Conservation (phyloP, 2,329 filamentous ascomycete genomes). For the Trichophyton schoenleinii region DNA sequence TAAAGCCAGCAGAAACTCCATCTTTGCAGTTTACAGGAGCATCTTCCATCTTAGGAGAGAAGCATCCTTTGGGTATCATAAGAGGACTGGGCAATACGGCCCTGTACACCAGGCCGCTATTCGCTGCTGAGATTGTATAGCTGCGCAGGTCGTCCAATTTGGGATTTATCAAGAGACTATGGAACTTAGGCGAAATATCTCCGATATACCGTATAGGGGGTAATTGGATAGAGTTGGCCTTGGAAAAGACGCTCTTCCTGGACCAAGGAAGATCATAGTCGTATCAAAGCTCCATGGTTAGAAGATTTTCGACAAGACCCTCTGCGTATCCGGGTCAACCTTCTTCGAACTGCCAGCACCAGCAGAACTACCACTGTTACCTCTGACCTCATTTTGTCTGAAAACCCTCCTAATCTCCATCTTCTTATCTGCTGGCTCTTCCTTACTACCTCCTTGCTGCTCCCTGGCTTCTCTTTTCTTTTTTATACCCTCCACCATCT, state of each 20-base stretch:
- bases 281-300: slow-evolving; percentile 12
- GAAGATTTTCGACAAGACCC: slow-evolving; percentile 37
- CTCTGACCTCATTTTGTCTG: slow-evolving; percentile 31
- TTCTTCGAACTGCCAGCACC: slow-evolving; percentile 16
- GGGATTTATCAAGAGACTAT: neutral
- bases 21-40: too few species aligned
- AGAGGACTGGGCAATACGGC: too few species aligned
- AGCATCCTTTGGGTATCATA: too few species aligned
- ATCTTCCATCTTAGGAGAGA: too few species aligned
- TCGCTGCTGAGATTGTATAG: too few species aligned
- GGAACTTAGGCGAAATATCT: neutral
- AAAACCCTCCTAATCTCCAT: slow-evolving; percentile 23
- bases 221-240: neutral
- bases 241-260: neutral
- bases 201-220: neutral
- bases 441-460: slow-evolving; percentile 18
- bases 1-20: too few species aligned
- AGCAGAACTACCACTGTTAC: slow-evolving; percentile 7
- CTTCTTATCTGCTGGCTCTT: slow-evolving; percentile 12
- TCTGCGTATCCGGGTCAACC: slow-evolving; percentile 27
- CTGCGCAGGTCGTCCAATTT: neutral
- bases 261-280: neutral
- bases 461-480: slow-evolving; percentile 33
- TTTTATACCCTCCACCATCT: slow-evolving; percentile 32
- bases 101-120: too few species aligned